Evolutionary conservation across 345 rosid species (phyloP), one percentile per base, ranked within the genome.

Genomic region (Pugionium cornutum): DNA sequence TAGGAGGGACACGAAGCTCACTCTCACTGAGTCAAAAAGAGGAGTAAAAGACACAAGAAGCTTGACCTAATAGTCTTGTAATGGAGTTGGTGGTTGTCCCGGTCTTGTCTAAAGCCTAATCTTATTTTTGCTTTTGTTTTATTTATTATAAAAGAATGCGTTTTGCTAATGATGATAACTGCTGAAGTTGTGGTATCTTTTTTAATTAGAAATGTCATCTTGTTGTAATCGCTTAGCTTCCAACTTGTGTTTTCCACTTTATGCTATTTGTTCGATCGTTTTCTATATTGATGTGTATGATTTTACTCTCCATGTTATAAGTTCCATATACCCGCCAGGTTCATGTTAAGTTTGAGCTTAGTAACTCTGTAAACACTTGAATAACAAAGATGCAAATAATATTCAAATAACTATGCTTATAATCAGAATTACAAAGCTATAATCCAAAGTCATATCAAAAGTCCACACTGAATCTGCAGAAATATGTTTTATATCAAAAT

Each of bases 1-100:
- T 32, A 68, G 73, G 73, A 69, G 4, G 74, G 67, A 44, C 74
- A 61, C 67, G 62, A 61, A 58, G 41, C 67, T 35, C 74, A 53
- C 35, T 43, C 52, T 43, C 70, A 69, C 11, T 60, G 61, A 60
- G 1, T 10, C 34, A 34, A 1, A n/a, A 33, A 3, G n/a, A 26
- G 30, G 34, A 49, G 58, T 29, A 4, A 40, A 45, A 30, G 41
- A 32, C 50, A 25, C 25, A 64, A 43, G 41, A 58, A 58, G 58
- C 52, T 31, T 31, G 48, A 6, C 6, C 10, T 35, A 18, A 0
- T 18, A 60, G 74, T 62, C 43, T 33, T 68, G 44, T 50, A 51
- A 27, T 59, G 66, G 58, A 31, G 18, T 47, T 50, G 35, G 44
- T 59, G 31, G 61, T 69, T 60, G 73, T 35, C 66, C 52, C 44